Conservation (phyloP, 192 early-diverging fungal genomes). For the Lobosporangium transversale region DNA sequence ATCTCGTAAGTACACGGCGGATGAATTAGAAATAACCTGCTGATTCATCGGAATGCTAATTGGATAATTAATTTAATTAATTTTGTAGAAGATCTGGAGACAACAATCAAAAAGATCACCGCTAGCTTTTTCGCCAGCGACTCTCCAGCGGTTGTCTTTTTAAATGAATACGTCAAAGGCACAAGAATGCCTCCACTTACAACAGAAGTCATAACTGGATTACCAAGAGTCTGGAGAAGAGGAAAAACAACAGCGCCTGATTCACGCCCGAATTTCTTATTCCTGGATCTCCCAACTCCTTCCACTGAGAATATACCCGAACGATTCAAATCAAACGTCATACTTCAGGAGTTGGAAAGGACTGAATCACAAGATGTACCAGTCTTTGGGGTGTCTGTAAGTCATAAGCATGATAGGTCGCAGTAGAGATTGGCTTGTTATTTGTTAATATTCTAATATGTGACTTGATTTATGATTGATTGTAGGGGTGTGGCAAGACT, state of each 20-base stretch:
- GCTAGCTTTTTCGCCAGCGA: slow-evolving; percentile 11
- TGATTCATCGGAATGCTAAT: neutral
- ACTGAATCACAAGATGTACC: slow-evolving; percentile 17
- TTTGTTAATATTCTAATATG: neutral
- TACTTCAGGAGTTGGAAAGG: slow-evolving; percentile 11
- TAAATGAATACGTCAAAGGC: slow-evolving; percentile 15
- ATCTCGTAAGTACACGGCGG: slow-evolving; percentile 12
- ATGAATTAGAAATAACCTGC: no score
- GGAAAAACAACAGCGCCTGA: neutral
- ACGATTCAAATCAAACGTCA: slow-evolving; percentile 18
- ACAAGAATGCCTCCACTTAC: slow-evolving; percentile 6
- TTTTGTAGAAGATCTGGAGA: slow-evolving; percentile 15
- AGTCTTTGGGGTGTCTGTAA: slow-evolving; percentile 14
- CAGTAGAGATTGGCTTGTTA: neutral
- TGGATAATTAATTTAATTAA: neutral
- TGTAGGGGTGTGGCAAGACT: slow-evolving; percentile 30
- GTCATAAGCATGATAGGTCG: neutral
- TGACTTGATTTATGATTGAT: neutral
- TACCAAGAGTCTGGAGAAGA: slow-evolving; percentile 24
- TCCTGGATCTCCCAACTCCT: slow-evolving; percentile 24
- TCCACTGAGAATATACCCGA: slow-evolving; percentile 8
- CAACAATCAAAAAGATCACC: slow-evolving; percentile 13
- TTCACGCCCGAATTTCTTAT: slow-evolving; percentile 27
- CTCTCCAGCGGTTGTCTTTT: slow-evolving; percentile 14
- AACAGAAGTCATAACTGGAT: slow-evolving; percentile 1